Percentiles rank a stretch among this genome's conserved stretches.
phyloP scores from a whole-genome alignment of 306 rosid genomes.

The Hippophae tibetana region DNA sequence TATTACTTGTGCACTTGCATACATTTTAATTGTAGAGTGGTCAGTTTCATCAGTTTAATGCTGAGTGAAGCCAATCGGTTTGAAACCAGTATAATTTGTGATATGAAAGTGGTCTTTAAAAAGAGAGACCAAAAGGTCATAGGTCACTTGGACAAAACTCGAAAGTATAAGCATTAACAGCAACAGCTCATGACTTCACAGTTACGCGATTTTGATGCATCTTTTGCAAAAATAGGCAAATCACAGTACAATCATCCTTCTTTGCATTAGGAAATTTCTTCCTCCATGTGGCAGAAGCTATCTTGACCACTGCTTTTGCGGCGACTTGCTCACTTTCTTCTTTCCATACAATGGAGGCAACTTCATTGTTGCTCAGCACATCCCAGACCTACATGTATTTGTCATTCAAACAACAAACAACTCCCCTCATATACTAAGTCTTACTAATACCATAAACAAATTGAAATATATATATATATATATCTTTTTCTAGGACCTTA shows the following conservation, averaged over 20 bases:
- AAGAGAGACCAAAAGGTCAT: too few relatives aligned
- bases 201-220: not conserved
- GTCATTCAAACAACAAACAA: not conserved
- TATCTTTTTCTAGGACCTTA: not conserved
- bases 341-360: constrained; percentile 50
- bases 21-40: too few relatives aligned
- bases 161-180: not conserved
- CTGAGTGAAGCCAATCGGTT: too few relatives aligned
- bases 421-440: not conserved
- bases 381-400: constrained; percentile 51
- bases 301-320: constrained; percentile 48
- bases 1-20: too few relatives aligned
- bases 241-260: constrained; percentile 53
- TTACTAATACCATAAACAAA: too few relatives aligned
- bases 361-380: constrained; percentile 50
- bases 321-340: constrained; percentile 43
- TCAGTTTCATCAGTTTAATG: too few relatives aligned
- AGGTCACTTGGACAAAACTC: too few relatives aligned
- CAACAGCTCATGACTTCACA: not conserved
- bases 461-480: too few relatives aligned
- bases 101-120: too few relatives aligned
- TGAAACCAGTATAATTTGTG: too few relatives aligned
- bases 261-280: constrained; percentile 34
- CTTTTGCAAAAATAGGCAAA: constrained; percentile 43
- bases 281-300: constrained; percentile 48